A percentile compares a stretch with the other conserved stretches of the same genome.
Evolutionary conservation across 2,329 filamentous ascomycete species (phyloP).

Genomic region (Monilinia laxa): DNA sequence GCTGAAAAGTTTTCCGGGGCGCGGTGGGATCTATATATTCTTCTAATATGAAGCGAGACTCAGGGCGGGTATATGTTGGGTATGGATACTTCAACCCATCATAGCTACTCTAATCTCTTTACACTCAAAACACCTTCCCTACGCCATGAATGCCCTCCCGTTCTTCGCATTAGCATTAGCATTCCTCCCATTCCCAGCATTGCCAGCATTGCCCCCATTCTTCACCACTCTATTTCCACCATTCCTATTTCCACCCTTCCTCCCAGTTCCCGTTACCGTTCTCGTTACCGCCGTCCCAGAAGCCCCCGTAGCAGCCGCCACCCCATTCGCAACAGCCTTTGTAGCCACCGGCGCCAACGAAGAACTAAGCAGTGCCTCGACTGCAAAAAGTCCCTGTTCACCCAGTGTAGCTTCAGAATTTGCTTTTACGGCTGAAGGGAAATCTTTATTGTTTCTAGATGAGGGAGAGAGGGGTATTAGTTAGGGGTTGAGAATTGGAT

Average conservation of each 20-base stretch:
- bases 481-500: no score
- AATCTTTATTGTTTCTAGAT: constrained; percentile 14
- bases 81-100: no score
- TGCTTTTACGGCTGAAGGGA: constrained; percentile 12
- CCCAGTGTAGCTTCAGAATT: constrained; percentile 14
- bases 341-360: neutral
- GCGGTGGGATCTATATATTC: no score
- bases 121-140: neutral
- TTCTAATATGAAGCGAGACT: no score
- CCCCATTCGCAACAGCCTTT: neutral
- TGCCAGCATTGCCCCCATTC: no score
- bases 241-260: no score
- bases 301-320: neutral
- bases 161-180: neutral
- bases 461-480: neutral
- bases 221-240: neutral
- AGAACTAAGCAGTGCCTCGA: constrained; percentile 13
- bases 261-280: neutral
- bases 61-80: no score
- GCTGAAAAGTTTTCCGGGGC: no score
- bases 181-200: neutral
- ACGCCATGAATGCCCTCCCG: neutral
- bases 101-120: neutral
- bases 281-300: neutral
- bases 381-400: constrained; percentile 15